Evolutionary conservation across 2,329 filamentous ascomycete genomes (phyloP).

Genomic region (Coleophoma eucalyptorum): DNA sequence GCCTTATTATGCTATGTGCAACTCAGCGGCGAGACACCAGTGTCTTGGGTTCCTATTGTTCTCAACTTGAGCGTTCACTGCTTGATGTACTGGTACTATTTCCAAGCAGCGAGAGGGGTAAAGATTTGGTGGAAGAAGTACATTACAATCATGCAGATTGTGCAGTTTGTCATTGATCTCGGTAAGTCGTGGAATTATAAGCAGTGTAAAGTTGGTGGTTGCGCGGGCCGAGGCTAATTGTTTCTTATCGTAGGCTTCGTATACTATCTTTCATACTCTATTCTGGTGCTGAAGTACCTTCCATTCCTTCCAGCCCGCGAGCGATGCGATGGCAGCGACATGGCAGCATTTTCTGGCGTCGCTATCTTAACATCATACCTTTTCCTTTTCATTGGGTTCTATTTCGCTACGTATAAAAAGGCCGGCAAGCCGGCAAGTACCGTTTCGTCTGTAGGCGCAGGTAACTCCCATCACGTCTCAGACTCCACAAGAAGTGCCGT

Average conservation of each 20-base stretch:
- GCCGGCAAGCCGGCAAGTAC: neutral
- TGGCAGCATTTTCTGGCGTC: neutral
- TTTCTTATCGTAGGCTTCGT: neutral
- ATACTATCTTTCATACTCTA: neutral
- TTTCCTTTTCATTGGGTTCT: neutral
- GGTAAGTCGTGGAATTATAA: neutral
- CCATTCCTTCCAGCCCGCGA: neutral
- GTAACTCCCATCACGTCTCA: neutral
- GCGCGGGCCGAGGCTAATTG: neutral
- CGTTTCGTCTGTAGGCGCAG: neutral
- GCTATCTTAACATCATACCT: neutral
- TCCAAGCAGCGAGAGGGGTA: conserved; percentile 12
- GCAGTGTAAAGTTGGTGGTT: neutral
- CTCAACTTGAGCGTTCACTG: conserved; percentile 11
- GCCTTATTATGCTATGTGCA: conserved; percentile 12
- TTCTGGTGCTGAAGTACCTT: neutral
- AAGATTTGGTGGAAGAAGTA: conserved; percentile 12
- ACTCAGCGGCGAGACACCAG: conserved; percentile 8
- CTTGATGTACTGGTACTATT: conserved; percentile 17
- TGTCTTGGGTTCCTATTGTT: conserved; percentile 13
- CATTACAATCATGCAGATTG: conserved; percentile 12
- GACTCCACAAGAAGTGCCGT: neutral
- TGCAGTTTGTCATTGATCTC: conserved; percentile 11
- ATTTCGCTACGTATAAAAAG: conserved; percentile 1
- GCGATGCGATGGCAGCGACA: neutral